Evolutionary conservation across 352 stramenopile species (phyloP), one percentile per base, ranked within the genome.

Genomic region (Globisporangium apiculatum): DNA sequence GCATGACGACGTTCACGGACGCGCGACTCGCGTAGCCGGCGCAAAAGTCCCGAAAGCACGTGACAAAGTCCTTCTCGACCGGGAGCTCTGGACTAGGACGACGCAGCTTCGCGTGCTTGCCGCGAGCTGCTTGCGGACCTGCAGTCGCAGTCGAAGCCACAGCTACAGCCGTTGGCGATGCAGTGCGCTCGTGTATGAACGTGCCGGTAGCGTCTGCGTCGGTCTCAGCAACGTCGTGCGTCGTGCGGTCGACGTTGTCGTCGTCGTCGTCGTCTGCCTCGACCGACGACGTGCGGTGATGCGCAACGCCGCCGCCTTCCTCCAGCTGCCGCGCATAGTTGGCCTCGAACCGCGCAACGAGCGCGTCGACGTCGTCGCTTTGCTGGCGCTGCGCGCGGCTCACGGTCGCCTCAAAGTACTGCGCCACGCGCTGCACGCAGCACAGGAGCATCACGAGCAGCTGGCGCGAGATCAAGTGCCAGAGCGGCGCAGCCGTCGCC

Each of bases 361-460:
- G 66, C 11, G 66, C 62, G 4, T 69, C 76, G 6, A 80, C 49
- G 48, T 77, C 61, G 14, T 76, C 61, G 2, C 73, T 51, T 53
- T 81, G 67, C 12, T 69, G 40, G 47, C 73, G 66, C 35, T 71
- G 65, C 10, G 60, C 65, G 7, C 62, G 61, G 43, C 73, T 71
- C 12, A 72, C 78, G 0, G 69, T 69, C 3, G 75, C 69, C 48
- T 91, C 79, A 36, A 88, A 87, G 55, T 87, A 90, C 60, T 90
- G 75, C 1, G 82, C 69, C 48, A 86, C 63, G 6, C 82, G 70
- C 62, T 92, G 82, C n/a, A 92, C 55, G 18, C 70, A 77, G 55
- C 83, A 91, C 70, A 89, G 79, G 10, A 87, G 60, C 63, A 91
- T 79, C 53, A 93, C 76, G 53, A 81, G 69, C 31, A 93, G 79